Evolutionary conservation across 768 basidiomycete genomes (phyloP).

Genomic region (Auricularia heimuer): DNA sequence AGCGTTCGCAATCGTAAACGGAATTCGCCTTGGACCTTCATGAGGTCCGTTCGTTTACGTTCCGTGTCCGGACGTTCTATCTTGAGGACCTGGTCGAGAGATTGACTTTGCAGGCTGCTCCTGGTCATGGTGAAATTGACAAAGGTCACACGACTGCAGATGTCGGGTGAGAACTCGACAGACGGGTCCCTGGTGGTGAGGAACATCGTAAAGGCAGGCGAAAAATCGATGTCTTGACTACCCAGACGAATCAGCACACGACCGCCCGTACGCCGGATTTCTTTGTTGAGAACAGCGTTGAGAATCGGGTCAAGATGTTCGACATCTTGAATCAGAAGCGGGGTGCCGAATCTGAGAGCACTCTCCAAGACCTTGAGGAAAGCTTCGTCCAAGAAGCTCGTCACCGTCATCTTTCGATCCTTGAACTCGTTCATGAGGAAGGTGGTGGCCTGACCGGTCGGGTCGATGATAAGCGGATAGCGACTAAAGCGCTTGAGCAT

Average conservation of each 20-base stretch:
- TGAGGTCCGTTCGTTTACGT: slow-evolving; percentile 86
- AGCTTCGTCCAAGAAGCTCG: slow-evolving; percentile 96
- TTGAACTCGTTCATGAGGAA: slow-evolving; percentile 93
- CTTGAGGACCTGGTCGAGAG: slow-evolving; percentile 92
- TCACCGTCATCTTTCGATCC: slow-evolving; percentile 94
- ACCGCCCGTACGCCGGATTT: slow-evolving; percentile 91
- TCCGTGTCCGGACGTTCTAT: slow-evolving; percentile 97
- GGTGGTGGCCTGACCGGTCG: slow-evolving; percentile 91
- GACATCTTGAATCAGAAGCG: slow-evolving; percentile 94
- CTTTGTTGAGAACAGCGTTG: slow-evolving; percentile 94
- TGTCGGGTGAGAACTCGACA: slow-evolving; percentile 95
- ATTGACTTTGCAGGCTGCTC: slow-evolving; percentile 96
- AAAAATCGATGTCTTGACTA: slow-evolving; percentile 98
- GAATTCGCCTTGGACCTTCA: slow-evolving; percentile 99
- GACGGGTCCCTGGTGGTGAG: slow-evolving; percentile 94
- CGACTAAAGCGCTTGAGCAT: slow-evolving; percentile 98
- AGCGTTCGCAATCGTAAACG: slow-evolving; percentile 82
- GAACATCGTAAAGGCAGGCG: slow-evolving; percentile 99
- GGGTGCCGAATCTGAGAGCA: slow-evolving; percentile 97
- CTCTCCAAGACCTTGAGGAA: slow-evolving; percentile 98
- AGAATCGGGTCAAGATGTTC: slow-evolving; percentile 96
- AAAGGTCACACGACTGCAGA: slow-evolving; percentile 93
- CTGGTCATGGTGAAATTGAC: slow-evolving; percentile 99
- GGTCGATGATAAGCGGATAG: slow-evolving; percentile 95
- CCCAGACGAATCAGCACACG: slow-evolving; percentile 95